Conservation (phyloP, 495 filamentous ascomycete genomes). For the Penicillium argentinense region DNA sequence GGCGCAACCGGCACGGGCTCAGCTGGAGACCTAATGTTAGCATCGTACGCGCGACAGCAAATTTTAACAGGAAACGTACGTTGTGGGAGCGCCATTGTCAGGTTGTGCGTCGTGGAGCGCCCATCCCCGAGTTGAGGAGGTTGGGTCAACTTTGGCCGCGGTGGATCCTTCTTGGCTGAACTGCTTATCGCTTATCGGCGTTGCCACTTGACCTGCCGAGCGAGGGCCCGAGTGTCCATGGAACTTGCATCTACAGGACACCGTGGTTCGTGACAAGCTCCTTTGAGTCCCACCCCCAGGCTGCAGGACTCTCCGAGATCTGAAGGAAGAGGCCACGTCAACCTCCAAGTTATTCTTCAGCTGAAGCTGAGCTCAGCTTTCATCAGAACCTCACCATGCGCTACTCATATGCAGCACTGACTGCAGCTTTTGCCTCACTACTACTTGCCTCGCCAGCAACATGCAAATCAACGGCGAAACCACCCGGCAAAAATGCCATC, state of each 20-base stretch:
- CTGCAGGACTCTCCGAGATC: too few species aligned
- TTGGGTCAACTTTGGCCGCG: slow-evolving; percentile 15
- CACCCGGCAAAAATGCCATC: slow-evolving; percentile 58
- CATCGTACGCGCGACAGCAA: slow-evolving; percentile 2
- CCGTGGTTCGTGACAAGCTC: too few species aligned
- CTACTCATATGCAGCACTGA: background rate
- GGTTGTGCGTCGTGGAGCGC: slow-evolving; percentile 23
- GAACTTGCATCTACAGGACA: slow-evolving; percentile 12
- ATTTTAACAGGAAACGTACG: slow-evolving; percentile 15
- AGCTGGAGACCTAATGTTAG: slow-evolving; percentile 27
- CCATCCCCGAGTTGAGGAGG: slow-evolving; percentile 24
- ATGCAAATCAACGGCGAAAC: slow-evolving; percentile 23
- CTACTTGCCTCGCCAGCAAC: slow-evolving; percentile 30
- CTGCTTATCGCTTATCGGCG: slow-evolving; percentile 20
- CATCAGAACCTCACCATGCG: background rate
- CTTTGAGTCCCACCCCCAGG: too few species aligned
- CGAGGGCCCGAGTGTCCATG: too few species aligned
- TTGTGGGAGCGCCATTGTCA: slow-evolving; percentile 43
- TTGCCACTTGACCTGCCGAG: background rate
- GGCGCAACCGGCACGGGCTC: slow-evolving; percentile 35
- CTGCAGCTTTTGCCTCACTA: background rate
- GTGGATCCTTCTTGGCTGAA: slow-evolving; percentile 21
- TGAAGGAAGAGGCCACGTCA: too few species aligned
- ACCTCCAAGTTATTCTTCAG: background rate
- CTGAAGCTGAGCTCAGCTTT: background rate